Conservation (phyloP, 768 basidiomycete genomes). For the Leucosporidium yakuticum region DNA sequence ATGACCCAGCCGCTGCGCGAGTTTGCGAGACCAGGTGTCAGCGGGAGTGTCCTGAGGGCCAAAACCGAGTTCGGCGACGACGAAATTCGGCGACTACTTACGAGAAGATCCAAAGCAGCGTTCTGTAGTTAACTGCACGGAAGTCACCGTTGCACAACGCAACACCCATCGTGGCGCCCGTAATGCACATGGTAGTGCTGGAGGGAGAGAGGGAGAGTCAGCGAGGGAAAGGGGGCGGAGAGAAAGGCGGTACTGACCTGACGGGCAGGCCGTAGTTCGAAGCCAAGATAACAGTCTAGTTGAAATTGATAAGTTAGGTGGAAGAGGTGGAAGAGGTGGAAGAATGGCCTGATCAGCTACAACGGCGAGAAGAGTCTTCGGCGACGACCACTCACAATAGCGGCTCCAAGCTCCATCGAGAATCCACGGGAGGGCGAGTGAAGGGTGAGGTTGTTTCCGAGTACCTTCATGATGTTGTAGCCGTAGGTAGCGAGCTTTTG, state of each 20-base stretch:
- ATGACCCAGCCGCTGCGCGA: slow-evolving; percentile 30
- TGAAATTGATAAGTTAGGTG: slow-evolving; percentile 28
- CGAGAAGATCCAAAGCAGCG: slow-evolving; percentile 40
- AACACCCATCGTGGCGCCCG: slow-evolving; percentile 44
- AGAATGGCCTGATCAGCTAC: neutral
- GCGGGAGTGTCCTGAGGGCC: no score
- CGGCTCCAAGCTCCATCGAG: slow-evolving; percentile 49
- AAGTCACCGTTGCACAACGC: slow-evolving; percentile 42
- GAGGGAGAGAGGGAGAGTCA: slow-evolving; percentile 37
- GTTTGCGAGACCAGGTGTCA: no score
- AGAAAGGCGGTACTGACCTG: slow-evolving; percentile 34
- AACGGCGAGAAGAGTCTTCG: no score
- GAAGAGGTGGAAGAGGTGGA: neutral
- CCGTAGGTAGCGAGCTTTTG: slow-evolving; percentile 19
- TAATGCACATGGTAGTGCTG: slow-evolving; percentile 46
- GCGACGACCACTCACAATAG: neutral
- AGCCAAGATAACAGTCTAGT: slow-evolving; percentile 42
- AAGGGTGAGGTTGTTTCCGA: slow-evolving; percentile 46
- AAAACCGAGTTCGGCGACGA: no score
- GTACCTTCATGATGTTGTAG: slow-evolving; percentile 45
- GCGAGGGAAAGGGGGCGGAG: no score
- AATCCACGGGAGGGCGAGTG: slow-evolving; percentile 48
- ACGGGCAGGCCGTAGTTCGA: slow-evolving; percentile 39
- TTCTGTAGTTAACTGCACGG: slow-evolving; percentile 43
- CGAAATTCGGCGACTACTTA: no score